Percentiles rank a stretch among this genome's conserved stretches.
Conservation (phyloP, 1,139 yeast genomes). For the Protomyces inouyei region DNA sequence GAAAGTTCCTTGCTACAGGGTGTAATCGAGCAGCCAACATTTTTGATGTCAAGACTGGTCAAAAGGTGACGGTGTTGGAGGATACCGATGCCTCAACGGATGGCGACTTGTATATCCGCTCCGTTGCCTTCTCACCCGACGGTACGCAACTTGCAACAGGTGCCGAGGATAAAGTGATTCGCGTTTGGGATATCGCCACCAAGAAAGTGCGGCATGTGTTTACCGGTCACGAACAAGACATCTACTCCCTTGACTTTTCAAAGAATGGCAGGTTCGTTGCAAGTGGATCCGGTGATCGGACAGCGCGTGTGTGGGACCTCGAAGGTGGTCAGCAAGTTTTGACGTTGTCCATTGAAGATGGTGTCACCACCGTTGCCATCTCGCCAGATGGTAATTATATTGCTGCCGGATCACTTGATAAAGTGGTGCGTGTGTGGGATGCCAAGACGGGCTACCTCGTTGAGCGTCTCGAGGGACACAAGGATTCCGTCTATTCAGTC, state of each 20-base stretch:
- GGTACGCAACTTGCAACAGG: conserved; percentile 95
- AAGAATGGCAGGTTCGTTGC: conserved; percentile 92
- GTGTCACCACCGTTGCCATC: conserved; percentile 95
- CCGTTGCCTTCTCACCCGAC: conserved; percentile 95
- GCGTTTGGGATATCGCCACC: conserved; percentile 93
- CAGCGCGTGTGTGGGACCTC: conserved; percentile 95
- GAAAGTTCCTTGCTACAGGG: conserved; percentile 92
- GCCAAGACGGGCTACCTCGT: conserved; percentile 81
- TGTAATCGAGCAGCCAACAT: conserved; percentile 96
- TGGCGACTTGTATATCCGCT: conserved; percentile 84
- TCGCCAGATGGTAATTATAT: conserved; percentile 91
- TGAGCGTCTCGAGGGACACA: conserved; percentile 93
- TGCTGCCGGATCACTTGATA: conserved; percentile 94
- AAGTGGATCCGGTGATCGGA: conserved; percentile 94
- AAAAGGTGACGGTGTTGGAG: conserved; percentile 74
- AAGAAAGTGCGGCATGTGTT: conserved; percentile 81
- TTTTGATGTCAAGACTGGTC: conserved; percentile 88
- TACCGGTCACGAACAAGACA: conserved; percentile 96
- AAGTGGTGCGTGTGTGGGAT: conserved; percentile 97
- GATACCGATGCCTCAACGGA: conserved; percentile 60
- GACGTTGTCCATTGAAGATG: conserved; percentile 89
- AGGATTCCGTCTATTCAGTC: conserved; percentile 92
- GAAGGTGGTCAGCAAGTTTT: conserved; percentile 85
- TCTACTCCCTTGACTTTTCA: conserved; percentile 91
- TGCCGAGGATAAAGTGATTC: conserved; percentile 92